Base-by-base conservation (phyloP, 768 basidiomycete genomes). In the Agrocybe praecox region DNA sequence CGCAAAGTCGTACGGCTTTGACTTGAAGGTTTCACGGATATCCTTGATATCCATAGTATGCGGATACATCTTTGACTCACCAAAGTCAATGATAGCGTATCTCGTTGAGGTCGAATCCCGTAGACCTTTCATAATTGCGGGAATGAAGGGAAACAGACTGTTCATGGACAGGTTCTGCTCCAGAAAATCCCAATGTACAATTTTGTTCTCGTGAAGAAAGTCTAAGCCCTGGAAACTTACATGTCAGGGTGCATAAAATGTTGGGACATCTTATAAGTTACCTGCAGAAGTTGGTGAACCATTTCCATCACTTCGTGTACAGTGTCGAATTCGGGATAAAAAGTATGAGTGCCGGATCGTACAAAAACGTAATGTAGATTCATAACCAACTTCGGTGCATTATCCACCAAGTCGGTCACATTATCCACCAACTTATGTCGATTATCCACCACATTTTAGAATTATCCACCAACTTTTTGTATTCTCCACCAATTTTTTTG, bases 181-280 rank as follows among this genome's bases (percentile, higher is more conserved):
- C 8, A 43, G 21, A 14, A 64, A 52, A 22, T 64, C 60, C 2
- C 44, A n/a, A 29, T 64, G 62, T 18, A 56, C 54, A 14, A 61
- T 59, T n/a, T 32, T 49, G 14, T 64, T 26, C 23, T 58, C 52
- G 24, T 61, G 62, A n/a, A 64, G 45, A 40, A 64, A 64, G 12
- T 56, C 59, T 29, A 61, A 53, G 15, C 32, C 57, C 59, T 62
- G 8, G 3, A n/a, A n/a, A 49, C 42, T 22, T n/a, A 23, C 23
- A 43, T 32, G 45, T 43, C 10, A 19, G 45, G 17, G 4, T 14
- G 2, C 6, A 1, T 11, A 15, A 15, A 40, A 53, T 24, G 4
- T 1, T 12, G 2, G n/a, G n/a, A 40, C 36, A 18, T 6, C 48
- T 5, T 29, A 5, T 4, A 29, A 29, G 5, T 29, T 9, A 29